These are phyloP conservation scores for Colletotrichum higginsianum DNA, from an alignment of 2,329 filamentous ascomycete species.

Conservation along the genomic window DNA sequence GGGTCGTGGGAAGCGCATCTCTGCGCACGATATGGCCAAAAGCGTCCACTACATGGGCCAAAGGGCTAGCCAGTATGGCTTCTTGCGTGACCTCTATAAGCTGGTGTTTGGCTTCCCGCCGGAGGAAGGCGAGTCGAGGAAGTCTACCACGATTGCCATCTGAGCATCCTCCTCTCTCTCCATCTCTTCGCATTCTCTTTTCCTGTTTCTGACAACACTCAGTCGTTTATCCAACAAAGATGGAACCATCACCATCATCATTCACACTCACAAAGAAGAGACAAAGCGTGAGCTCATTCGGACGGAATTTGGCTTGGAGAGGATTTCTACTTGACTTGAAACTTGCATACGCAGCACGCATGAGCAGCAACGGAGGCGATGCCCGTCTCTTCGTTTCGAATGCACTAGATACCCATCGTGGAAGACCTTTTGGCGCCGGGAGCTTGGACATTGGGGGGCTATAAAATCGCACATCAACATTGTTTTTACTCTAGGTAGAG, in stretches of 20 bases:
- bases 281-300: not conserved
- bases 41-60: slow-evolving; percentile 83
- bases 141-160: slow-evolving; percentile 74
- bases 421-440: slow-evolving; percentile 38
- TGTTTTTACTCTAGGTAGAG: not conserved
- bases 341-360: not conserved
- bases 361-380: slow-evolving; percentile 23
- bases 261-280: slow-evolving; percentile 14
- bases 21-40: slow-evolving; percentile 83
- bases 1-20: slow-evolving; percentile 69
- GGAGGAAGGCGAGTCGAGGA: slow-evolving; percentile 81
- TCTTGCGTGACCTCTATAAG: slow-evolving; percentile 85
- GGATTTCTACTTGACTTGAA: not conserved
- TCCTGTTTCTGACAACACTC: not conserved
- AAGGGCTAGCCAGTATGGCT: slow-evolving; percentile 79
- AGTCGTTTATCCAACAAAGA: slow-evolving; percentile 9
- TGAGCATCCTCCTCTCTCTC: slow-evolving; percentile 47
- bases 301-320: slow-evolving; percentile 2
- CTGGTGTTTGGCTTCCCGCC: slow-evolving; percentile 88
- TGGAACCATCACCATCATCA: not conserved
- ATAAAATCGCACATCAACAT: slow-evolving; percentile 24
- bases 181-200: not conserved
- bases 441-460: slow-evolving; percentile 20
- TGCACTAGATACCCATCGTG: slow-evolving; percentile 46
- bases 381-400: slow-evolving; percentile 40